Base-by-base conservation (phyloP, 768 basidiomycete species). In the Trametes punicea region DNA sequence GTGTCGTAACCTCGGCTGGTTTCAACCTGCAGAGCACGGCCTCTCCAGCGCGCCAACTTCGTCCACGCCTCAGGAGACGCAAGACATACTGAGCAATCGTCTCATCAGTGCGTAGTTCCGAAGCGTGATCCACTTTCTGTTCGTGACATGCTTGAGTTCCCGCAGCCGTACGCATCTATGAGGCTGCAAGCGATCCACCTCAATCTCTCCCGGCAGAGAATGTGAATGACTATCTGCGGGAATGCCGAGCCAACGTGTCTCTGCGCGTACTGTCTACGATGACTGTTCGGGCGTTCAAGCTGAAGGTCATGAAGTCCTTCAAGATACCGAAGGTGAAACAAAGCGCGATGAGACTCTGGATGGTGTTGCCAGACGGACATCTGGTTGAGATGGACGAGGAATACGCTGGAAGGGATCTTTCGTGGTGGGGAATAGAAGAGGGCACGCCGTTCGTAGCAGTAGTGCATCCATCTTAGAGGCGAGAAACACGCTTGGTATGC, bases 371-470 rank as follows among this genome's bases (percentile, higher is more conserved):
- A 18, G 78, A 84, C 62, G 75, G 75, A 27, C 51, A 69, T 2
- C 71, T 82, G 26, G 71, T 74, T 23, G 73, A 76, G 49, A 70
- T 93, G 27, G 74, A 73, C 18, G 55, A 53, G n/a, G 72, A 77
- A 25, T 64, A 78, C 26, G 82, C 87, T 46, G 61, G 67, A 11
- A 79, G 78, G 51, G 78, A 83, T 49, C 67, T 91, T 38, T 81
- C 77, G 56, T 90, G 88, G 87, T 80, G 85, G 65, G 89, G 90
- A 6, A 65, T 92, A 33, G 87, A 90, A 55, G 77, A 80, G 7
- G 79, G 67, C 18, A 72, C 74, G 52, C 65, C 72, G 21, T 33
- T 33, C 15, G 31, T 47, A 33, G 10, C 6, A 3, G 9, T 11
- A 20, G 20, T 21, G n/a, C 31, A 44, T 44, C 23, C 13, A 27